Base-by-base conservation (phyloP, 768 basidiomycete species). In the Hypholoma sublateritium region DNA sequence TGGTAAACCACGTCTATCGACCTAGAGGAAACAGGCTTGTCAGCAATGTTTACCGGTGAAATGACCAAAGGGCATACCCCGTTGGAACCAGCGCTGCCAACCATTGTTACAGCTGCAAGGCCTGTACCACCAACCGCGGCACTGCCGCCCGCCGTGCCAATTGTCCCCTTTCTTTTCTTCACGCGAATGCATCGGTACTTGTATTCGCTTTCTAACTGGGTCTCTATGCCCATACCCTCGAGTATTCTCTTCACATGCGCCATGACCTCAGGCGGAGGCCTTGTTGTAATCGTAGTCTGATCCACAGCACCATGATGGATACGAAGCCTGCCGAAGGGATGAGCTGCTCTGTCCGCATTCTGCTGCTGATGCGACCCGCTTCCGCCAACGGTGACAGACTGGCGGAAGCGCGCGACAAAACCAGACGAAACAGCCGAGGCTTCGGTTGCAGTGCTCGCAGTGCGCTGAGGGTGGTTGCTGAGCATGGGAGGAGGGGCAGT, bases 291-390 rank as follows among this genome's bases (percentile, higher is more conserved):
- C 51, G 87, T 95, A 24, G 86, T 85, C 69, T 89, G 89, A 69
- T 98, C 97, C 28, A 98, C 89, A 2, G 95, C 87, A 59, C 95
- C 96, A 63, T 92, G 89, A 67, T 98, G 96, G 41, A 91, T 83
- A 11, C 94, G 85, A 39, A 98, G 71, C 50, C 79, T 81, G 60
- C 68, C 70, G 65, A 60, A 66, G 5, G 68, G 68, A 25, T 66
- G 66, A 2, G 55, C 51, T 37, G 61, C 53, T 47, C 59, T 45
- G 76, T 77, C 22, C 72, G 45, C 19, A 68, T 65, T 5, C 70
- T 61, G 39, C 73, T 67, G 59, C 69, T 64, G 43, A 61, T 65
- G 62, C 67, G 70, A 59, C 64, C 61, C 58, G 63, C 72, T 61
- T 0, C 72, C 74, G 21, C 76, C 77, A 7, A 80, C 74, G 13